Evolutionary conservation across 2,329 filamentous ascomycete genomes (phyloP).

Genomic region (Colletotrichum sansevieriae): DNA sequence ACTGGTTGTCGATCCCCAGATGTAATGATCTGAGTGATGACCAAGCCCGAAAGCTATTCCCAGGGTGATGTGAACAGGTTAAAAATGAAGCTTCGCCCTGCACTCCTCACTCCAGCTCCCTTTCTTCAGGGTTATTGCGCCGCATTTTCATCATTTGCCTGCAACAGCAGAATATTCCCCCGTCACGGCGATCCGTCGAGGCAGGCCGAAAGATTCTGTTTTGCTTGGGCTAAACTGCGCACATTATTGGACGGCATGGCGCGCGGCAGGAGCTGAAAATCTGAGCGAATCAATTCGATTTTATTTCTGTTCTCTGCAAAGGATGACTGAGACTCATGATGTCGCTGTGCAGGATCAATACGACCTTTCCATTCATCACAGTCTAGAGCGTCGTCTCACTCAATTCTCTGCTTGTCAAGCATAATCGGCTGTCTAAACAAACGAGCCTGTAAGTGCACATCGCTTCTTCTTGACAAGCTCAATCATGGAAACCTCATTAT

Average conservation of each 20-base stretch:
- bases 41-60: no score
- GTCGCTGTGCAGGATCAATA: constrained; percentile 8
- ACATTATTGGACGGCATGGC: background rate
- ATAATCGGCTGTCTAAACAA: no score
- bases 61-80: no score
- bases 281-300: background rate
- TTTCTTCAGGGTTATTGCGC: no score
- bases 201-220: constrained; percentile 4
- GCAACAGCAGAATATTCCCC: no score
- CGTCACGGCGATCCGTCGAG: background rate
- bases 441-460: no score
- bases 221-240: background rate
- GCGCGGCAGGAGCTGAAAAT: background rate
- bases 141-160: no score
- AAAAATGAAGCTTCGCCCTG: no score
- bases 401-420: background rate
- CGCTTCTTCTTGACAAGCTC: background rate
- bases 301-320: background rate
- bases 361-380: background rate
- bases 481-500: background rate
- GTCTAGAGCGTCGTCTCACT: background rate
- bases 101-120: no score
- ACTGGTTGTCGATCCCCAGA: no score
- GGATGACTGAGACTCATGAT: background rate
- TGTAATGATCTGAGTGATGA: no score